Conservation (phyloP, 257 asterid species). For the Vinca minor region DNA sequence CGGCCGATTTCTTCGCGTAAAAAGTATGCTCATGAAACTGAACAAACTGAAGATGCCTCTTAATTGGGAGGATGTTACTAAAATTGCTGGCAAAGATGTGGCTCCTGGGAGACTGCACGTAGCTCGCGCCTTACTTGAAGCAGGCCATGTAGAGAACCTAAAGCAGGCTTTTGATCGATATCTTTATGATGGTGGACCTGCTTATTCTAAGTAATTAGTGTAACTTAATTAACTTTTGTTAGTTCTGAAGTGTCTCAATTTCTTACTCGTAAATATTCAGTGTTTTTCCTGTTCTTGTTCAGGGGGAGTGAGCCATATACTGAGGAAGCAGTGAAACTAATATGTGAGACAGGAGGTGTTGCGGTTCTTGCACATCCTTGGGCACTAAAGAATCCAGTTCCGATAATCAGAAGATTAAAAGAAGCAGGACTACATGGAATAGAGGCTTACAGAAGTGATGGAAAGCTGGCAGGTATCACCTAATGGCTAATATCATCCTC, state of each 20-base stretch:
- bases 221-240: slow-evolving; percentile 10
- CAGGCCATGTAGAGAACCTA: slow-evolving; percentile 89
- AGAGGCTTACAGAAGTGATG: slow-evolving; percentile 89
- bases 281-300: slow-evolving; percentile 13
- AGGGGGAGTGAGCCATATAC: slow-evolving; percentile 93
- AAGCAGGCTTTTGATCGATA: slow-evolving; percentile 79
- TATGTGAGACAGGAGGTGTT: slow-evolving; percentile 85
- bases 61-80: slow-evolving; percentile 74
- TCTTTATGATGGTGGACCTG: slow-evolving; percentile 97
- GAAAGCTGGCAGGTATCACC: slow-evolving; percentile 70
- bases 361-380: slow-evolving; percentile 98
- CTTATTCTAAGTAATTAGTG: slow-evolving; percentile 72
- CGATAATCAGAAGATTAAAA: slow-evolving; percentile 57
- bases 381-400: slow-evolving; percentile 77
- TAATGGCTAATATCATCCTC: no score
- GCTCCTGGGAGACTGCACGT: slow-evolving; percentile 97
- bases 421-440: slow-evolving; percentile 85
- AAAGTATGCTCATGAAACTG: slow-evolving; percentile 71
- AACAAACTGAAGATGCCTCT: slow-evolving; percentile 74
- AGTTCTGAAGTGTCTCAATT: neutral
- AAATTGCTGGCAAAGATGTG: slow-evolving; percentile 85
- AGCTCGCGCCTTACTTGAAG: slow-evolving; percentile 97
- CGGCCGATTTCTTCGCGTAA: slow-evolving; percentile 82
- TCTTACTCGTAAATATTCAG: slow-evolving; percentile 9
- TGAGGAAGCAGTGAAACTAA: slow-evolving; percentile 69